A percentile compares a stretch with the other conserved stretches of the same genome.
Evolutionary conservation across 1,284 basidiomycete species (phyloP).

Genomic region (Cystobasidium pallidum): DNA sequence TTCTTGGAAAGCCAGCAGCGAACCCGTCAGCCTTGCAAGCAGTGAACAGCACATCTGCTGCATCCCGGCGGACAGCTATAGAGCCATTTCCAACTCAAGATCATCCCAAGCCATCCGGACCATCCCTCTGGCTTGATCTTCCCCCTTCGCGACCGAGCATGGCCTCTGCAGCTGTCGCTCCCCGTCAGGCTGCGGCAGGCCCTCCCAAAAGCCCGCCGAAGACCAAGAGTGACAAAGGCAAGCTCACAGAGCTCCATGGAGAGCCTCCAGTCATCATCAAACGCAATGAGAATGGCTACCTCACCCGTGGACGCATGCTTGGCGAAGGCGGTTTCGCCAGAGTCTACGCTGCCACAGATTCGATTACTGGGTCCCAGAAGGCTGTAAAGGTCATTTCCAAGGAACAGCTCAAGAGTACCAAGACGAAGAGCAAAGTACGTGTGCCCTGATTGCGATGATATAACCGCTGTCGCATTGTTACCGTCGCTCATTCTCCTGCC

Average conservation of each 20-base stretch:
- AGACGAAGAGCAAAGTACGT: constrained; percentile 55
- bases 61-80: not conserved
- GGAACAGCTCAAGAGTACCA: constrained; percentile 58
- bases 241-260: constrained; percentile 52
- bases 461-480: too few relatives aligned
- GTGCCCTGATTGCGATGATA: not conserved
- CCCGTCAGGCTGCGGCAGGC: constrained; percentile 7
- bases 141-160: not conserved
- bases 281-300: constrained; percentile 45
- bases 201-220: constrained; percentile 39
- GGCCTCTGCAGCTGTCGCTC: constrained; percentile 14
- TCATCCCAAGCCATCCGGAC: not conserved
- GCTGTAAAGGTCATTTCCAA: constrained; percentile 60
- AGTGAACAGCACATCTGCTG: not conserved
- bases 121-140: not conserved
- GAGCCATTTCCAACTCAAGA: not conserved
- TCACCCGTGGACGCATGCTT: constrained; percentile 52
- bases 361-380: constrained; percentile 53
- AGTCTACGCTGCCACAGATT: constrained; percentile 54
- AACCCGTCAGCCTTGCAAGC: not conserved
- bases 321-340: constrained; percentile 57
- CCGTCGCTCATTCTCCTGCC: not conserved
- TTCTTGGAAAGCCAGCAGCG: not conserved
- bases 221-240: constrained; percentile 45
- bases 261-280: constrained; percentile 49